phyloP scores from a whole-genome alignment of 495 filamentous ascomycete species.

The Cercophora scortea region DNA sequence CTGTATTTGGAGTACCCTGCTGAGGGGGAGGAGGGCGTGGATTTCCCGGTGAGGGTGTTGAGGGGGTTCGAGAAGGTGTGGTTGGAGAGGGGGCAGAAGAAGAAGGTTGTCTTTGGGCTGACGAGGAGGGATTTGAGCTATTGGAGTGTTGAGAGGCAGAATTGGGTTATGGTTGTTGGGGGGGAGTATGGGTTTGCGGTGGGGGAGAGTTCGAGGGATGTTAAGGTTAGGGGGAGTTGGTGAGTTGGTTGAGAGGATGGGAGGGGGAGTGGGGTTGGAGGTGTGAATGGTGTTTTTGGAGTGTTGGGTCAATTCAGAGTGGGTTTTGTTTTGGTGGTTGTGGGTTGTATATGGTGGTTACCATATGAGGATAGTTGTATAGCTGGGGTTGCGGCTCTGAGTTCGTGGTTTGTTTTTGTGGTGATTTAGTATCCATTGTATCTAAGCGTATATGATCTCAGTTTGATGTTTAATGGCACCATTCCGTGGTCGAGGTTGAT shows the following conservation, averaged over 20 bases:
- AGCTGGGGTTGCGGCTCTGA: too few species aligned
- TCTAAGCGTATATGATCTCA: too few species aligned
- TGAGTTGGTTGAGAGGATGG: constrained; percentile 14
- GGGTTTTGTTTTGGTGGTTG: too few species aligned
- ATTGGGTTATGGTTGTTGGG: constrained; percentile 66
- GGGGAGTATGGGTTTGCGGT: constrained; percentile 38
- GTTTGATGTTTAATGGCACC: too few species aligned
- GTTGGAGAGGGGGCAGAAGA: constrained; percentile 48
- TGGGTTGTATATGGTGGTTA: too few species aligned
- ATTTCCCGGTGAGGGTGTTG: constrained; percentile 70
- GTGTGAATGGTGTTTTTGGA: too few species aligned
- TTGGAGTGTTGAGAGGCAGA: constrained; percentile 71
- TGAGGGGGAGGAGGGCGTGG: constrained; percentile 37
- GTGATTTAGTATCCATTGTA: too few species aligned
- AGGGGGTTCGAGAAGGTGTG: constrained; percentile 74
- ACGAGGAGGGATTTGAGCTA: constrained; percentile 72
- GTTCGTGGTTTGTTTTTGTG: too few species aligned
- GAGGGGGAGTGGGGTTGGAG: not conserved
- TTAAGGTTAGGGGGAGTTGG: not conserved
- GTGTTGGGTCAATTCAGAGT: too few species aligned
- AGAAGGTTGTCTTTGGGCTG: constrained; percentile 58
- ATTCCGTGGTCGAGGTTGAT: too few species aligned
- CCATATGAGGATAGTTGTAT: too few species aligned
- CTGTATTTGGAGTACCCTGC: constrained; percentile 71
- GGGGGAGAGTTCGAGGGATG: constrained; percentile 36